A percentile compares a stretch with the other conserved stretches of the same genome.
These are phyloP conservation scores for Macrocystidia cucumis DNA, from an alignment of 1,284 basidiomycete species.

Conservation along the genomic window DNA sequence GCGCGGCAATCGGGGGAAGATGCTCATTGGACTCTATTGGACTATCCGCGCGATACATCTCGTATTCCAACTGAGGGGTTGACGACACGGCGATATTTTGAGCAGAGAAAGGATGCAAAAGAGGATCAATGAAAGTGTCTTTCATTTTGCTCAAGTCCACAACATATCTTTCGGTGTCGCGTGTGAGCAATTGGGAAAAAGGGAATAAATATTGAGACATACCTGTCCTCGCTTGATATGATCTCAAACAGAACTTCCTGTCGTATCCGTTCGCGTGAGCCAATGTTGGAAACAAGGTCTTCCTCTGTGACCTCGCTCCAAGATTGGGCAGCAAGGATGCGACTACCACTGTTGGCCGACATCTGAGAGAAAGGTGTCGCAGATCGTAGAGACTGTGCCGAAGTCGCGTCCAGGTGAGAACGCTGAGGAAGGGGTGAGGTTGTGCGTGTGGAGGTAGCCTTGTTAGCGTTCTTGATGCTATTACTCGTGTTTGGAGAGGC, in stretches of 20 bases:
- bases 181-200: slow-evolving; percentile 10
- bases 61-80: slow-evolving; percentile 53
- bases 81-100: slow-evolving; percentile 31
- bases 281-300: slow-evolving; percentile 90
- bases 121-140: slow-evolving; percentile 86
- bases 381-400: slow-evolving; percentile 65
- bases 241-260: slow-evolving; percentile 99
- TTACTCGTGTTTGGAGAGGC: too few relatives aligned
- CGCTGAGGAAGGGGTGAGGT: slow-evolving; percentile 57
- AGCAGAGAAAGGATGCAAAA: slow-evolving; percentile 75
- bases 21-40: slow-evolving; percentile 64
- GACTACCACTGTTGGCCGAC: slow-evolving; percentile 58
- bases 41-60: slow-evolving; percentile 59
- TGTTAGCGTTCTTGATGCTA: slow-evolving; percentile 26
- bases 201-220: slow-evolving; percentile 18
- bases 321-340: slow-evolving; percentile 74
- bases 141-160: slow-evolving; percentile 85
- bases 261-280: slow-evolving; percentile 87
- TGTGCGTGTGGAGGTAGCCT: slow-evolving; percentile 54
- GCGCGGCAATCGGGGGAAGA: slow-evolving; percentile 83
- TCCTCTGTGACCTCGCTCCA: slow-evolving; percentile 97
- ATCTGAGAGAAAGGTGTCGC: slow-evolving; percentile 73
- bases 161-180: slow-evolving; percentile 78
- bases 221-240: slow-evolving; percentile 95
- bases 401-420: slow-evolving; percentile 33